A percentile compares a stretch with the other conserved stretches of the same genome.
phyloP scores from a whole-genome alignment of 2,329 filamentous ascomycete species.

The Alternaria consortialis region DNA sequence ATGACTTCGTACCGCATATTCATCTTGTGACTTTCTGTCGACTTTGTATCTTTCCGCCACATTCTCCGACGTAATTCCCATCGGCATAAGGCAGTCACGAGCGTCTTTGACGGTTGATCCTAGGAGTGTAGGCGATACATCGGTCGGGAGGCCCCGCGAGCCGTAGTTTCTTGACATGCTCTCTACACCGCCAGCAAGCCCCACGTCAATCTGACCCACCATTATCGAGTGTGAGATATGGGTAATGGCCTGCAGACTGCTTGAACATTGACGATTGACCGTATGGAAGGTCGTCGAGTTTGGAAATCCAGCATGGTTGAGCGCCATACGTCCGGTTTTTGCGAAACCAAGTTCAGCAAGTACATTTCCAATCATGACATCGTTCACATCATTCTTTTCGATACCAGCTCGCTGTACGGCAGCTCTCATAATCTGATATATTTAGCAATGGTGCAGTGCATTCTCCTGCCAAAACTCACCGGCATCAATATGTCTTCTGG shows the following conservation, averaged over 20 bases:
- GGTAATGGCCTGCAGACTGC: constrained; percentile 91
- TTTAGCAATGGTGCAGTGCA: constrained; percentile 69
- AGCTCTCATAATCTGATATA: constrained; percentile 74
- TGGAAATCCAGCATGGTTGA: constrained; percentile 90
- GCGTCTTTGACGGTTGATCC: constrained; percentile 79
- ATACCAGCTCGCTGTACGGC: constrained; percentile 41
- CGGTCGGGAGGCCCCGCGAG: constrained; percentile 72
- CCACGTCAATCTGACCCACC: constrained; percentile 81
- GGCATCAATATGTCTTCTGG: constrained; percentile 82
- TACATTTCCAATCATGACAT: constrained; percentile 70
- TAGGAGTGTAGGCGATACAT: constrained; percentile 77
- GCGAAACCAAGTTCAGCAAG: constrained; percentile 83
- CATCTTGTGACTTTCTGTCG: constrained; percentile 79
- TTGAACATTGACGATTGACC: constrained; percentile 96
- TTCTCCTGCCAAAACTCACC: constrained; percentile 58
- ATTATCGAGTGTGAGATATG: constrained; percentile 90
- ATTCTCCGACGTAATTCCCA: constrained; percentile 99
- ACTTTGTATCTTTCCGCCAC: constrained; percentile 89
- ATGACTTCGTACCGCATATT: constrained; percentile 87
- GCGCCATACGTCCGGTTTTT: constrained; percentile 88
- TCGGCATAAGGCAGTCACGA: constrained; percentile 86
- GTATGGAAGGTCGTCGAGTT: constrained; percentile 83
- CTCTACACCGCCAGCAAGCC: constrained; percentile 88
- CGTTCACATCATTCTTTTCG: constrained; percentile 35
- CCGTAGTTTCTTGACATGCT: constrained; percentile 91